Base-by-base conservation (phyloP, 495 filamentous ascomycete species). In the Echria macrotheca region DNA sequence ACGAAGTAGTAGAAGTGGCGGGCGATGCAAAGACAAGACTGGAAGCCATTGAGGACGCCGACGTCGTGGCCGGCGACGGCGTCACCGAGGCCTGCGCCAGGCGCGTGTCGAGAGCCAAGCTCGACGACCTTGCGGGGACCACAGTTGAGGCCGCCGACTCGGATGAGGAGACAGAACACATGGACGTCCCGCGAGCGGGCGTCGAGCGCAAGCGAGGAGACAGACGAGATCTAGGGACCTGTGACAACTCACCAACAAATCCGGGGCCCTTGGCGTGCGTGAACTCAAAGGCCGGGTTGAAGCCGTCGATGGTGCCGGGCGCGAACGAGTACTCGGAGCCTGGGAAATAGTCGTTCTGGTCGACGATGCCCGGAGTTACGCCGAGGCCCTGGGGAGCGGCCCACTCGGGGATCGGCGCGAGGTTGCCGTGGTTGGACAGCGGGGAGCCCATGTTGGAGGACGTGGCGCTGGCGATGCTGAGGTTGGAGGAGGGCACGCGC, bases 381-480 rank as follows among this genome's bases (percentile, higher is more conserved):
- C 79, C 83, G 26, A 90, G 69, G 25, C 80, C 82, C 36, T 73
- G 69, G 24, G 76, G 71, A n/a, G 77, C 76, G 45, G 61, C 55
- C 78, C 84, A 87, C 52, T 81, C 56, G 67, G 77, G 63, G 58
- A 81, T 70, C 60, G 73, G 69, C 31, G 78, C 68, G 42, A 75
- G 70, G 32, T 84, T 78, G 14, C 79, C 72, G 49, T 77, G 75
- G 44, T 76, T 78, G 0, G 84, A 84, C 50, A 83, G 85, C 15
- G 90, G 90, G 7, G 90, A 96, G 25, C 84, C 87, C 56, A 87
- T 84, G 25, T 82, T 77, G 4, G 90, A 95, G 1, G 90, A 93
- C 12, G 86, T 76, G 10, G 84, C 82, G 11, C 88, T 93, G 21
- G 85, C 83, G 46, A 84, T 87, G 12, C 86, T 89, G 39, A 90